Evolutionary conservation across 106 monocot species (phyloP).

Genomic region (Dendrobium catenatum): DNA sequence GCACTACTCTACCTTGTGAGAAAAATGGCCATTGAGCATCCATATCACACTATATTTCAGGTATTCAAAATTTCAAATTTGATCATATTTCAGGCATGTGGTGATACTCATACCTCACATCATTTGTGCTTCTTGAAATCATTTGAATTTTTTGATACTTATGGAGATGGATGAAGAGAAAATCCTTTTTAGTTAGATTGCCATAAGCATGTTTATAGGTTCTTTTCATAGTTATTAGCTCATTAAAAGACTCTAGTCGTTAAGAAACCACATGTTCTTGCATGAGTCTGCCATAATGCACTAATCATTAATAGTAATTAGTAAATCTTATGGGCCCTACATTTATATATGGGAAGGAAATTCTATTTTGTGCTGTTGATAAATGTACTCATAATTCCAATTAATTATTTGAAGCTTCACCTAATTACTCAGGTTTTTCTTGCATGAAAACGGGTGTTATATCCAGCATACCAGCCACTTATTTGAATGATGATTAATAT

Average conservation of each 20-base stretch:
- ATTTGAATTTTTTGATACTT: neutral
- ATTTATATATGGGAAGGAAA: neutral
- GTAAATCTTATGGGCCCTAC: neutral
- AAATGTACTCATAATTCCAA: neutral
- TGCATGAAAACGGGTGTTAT: neutral
- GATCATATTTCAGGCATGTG: neutral
- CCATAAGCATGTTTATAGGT: neutral
- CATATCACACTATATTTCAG: conserved; percentile 97
- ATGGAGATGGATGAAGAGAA: neutral
- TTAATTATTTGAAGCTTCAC: neutral
- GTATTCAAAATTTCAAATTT: conserved; percentile 20
- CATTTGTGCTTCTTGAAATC: neutral
- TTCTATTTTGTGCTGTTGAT: neutral
- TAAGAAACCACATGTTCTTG: neutral
- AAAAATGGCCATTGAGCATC: conserved; percentile 99
- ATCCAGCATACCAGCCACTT: neutral
- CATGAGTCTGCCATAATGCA: neutral
- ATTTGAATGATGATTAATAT: neutral
- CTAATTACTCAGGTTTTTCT: neutral
- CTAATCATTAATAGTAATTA: neutral
- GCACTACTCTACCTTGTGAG: conserved; percentile 76
- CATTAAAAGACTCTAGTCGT: neutral
- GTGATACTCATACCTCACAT: neutral
- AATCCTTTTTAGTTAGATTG: neutral
- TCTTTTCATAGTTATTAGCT: neutral